phyloP scores from a whole-genome alignment of 495 filamentous ascomycete species.

The Podospora comata region DNA sequence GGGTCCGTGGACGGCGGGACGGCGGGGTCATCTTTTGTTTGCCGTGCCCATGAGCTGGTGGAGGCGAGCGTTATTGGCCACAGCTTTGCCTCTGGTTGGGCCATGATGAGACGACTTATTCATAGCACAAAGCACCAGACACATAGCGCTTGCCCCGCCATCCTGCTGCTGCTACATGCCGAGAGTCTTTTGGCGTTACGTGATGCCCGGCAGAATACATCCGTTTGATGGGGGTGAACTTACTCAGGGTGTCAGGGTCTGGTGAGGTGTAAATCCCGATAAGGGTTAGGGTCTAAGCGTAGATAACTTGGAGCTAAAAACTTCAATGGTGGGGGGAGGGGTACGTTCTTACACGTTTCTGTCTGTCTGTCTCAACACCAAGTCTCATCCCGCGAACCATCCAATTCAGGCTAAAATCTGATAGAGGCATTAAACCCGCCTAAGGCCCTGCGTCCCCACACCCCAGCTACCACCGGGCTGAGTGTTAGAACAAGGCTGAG shows the following conservation, averaged over 20 bases:
- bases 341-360: not conserved
- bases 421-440: not conserved
- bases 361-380: not conserved
- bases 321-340: not conserved
- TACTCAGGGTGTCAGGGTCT: not conserved
- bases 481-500: not conserved
- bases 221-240: not conserved
- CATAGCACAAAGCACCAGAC: conserved; percentile 4
- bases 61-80: conserved; percentile 15
- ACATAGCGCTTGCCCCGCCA: not conserved
- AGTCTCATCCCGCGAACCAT: not conserved
- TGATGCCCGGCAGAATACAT: not conserved
- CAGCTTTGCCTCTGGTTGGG: conserved; percentile 12
- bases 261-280: not conserved
- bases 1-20: not conserved
- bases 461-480: not conserved
- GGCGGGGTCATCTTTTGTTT: conserved; percentile 5
- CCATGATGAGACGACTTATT: conserved; percentile 8
- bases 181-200: not conserved
- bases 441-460: not conserved
- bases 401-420: conserved; percentile 11
- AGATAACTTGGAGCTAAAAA: not conserved
- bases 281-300: conserved; percentile 13
- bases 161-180: conserved; percentile 2
- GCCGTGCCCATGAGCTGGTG: conserved; percentile 6